These are phyloP conservation scores for rapeseed (Brassica napus) DNA, from an alignment of 345 rosid species.

Conservation along the genomic window DNA sequence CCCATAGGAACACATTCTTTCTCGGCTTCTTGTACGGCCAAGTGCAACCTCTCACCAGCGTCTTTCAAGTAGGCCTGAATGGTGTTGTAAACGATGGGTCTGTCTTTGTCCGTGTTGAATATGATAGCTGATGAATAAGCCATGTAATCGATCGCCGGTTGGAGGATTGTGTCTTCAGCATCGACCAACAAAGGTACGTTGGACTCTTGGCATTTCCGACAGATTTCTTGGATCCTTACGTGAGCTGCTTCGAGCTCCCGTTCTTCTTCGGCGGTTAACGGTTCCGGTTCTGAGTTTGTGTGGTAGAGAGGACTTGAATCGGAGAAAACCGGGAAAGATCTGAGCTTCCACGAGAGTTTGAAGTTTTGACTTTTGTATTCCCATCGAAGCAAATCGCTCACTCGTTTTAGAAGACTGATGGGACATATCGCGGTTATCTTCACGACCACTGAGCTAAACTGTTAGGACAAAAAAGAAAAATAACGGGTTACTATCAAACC, in stretches of 20 bases:
- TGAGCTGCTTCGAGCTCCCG: constrained; percentile 54
- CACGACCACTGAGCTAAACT: constrained; percentile 74
- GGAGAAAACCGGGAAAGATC: constrained; percentile 64
- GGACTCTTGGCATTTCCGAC: constrained; percentile 56
- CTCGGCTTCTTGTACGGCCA: constrained; percentile 55
- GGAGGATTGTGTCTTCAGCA: constrained; percentile 79
- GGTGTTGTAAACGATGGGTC: constrained; percentile 65
- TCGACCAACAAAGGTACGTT: constrained; percentile 60
- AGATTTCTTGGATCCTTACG: constrained; percentile 52
- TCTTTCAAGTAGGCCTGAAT: constrained; percentile 86
- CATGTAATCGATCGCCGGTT: constrained; percentile 86
- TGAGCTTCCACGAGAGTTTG: constrained; percentile 74
- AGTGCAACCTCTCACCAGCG: constrained; percentile 59
- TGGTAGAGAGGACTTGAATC: constrained; percentile 73
- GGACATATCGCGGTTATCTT: constrained; percentile 86
- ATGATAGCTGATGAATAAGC: constrained; percentile 58
- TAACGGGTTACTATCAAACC: not conserved
- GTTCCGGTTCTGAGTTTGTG: constrained; percentile 63
- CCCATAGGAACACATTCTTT: constrained; percentile 69
- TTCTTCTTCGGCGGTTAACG: constrained; percentile 62
- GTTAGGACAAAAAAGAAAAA: not conserved
- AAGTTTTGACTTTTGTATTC: constrained; percentile 58
- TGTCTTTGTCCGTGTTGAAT: constrained; percentile 46
- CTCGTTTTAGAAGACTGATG: constrained; percentile 55
- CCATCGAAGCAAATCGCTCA: constrained; percentile 85